phyloP scores from a whole-genome alignment of 169 alveolate genomes.

The Babesia bovis region DNA sequence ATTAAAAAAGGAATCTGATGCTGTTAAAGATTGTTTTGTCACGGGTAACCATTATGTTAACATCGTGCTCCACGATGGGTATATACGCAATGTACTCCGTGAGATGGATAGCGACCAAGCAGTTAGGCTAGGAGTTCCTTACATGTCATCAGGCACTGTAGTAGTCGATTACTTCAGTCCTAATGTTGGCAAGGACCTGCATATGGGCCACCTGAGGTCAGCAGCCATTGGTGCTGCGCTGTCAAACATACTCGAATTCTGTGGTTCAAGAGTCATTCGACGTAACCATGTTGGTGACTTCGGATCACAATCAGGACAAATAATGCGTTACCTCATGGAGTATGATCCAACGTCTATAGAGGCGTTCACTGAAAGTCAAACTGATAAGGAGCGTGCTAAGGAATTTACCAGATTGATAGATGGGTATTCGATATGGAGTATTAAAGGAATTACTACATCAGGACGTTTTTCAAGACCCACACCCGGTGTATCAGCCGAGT shows the following conservation, averaged over 20 bases:
- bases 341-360: slow-evolving; percentile 61
- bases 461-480: slow-evolving; percentile 20
- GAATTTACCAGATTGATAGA: neutral
- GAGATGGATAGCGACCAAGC: slow-evolving; percentile 15
- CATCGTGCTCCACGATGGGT: slow-evolving; percentile 27
- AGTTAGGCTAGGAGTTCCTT: slow-evolving; percentile 23
- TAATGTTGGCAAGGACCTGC: slow-evolving; percentile 74
- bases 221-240: slow-evolving; percentile 70
- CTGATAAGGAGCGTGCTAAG: neutral
- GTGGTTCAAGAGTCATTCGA: slow-evolving; percentile 55
- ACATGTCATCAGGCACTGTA: slow-evolving; percentile 34
- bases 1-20: slow-evolving; percentile 43
- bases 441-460: neutral
- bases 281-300: slow-evolving; percentile 78
- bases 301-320: slow-evolving; percentile 58
- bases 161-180: slow-evolving; percentile 75
- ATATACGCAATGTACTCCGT: neutral
- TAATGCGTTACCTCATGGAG: slow-evolving; percentile 60
- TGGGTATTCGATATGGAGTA: slow-evolving; percentile 11
- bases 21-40: slow-evolving; percentile 29
- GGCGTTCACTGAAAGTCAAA: slow-evolving; percentile 1
- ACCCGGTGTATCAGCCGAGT: neutral
- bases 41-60: slow-evolving; percentile 29
- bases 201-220: slow-evolving; percentile 77
- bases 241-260: slow-evolving; percentile 64